A percentile compares a stretch with the other conserved stretches of the same genome.
Evolutionary conservation across 805 yeast genomes (phyloP).

Genomic region (Hanseniaspora thailandica): DNA sequence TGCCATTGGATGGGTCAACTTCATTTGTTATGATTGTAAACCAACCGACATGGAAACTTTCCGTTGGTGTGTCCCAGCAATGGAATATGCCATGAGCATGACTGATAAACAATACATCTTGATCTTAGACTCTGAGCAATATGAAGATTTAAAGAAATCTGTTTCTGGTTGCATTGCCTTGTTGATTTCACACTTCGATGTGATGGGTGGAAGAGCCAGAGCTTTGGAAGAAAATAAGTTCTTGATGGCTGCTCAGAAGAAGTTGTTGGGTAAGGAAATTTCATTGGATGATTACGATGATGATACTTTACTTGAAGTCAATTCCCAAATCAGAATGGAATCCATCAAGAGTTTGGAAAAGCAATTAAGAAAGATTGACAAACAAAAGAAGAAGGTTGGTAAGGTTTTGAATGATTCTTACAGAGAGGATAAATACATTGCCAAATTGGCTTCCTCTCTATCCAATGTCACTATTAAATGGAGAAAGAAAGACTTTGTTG

Average conservation of each 20-base stretch:
- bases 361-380: conserved; percentile 32
- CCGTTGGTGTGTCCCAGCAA: conserved; percentile 90
- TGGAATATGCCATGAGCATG: conserved; percentile 92
- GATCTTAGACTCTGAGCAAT: conserved; percentile 66
- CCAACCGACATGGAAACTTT: conserved; percentile 87
- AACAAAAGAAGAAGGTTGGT: conserved; percentile 48
- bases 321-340: conserved; percentile 56
- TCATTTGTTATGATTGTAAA: conserved; percentile 85
- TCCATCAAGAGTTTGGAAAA: conserved; percentile 56
- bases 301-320: conserved; percentile 41
- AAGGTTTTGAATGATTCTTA: conserved; percentile 80
- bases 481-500: conserved; percentile 91
- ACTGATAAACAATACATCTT: conserved; percentile 82
- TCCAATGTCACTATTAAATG: conserved; percentile 87
- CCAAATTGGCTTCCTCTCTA: conserved; percentile 77
- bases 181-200: conserved; percentile 88
- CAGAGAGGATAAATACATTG: conserved; percentile 74
- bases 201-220: conserved; percentile 91
- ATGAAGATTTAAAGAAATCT: conserved; percentile 55
- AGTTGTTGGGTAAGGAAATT: conserved; percentile 24
- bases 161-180: conserved; percentile 92
- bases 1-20: conserved; percentile 83
- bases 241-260: conserved; percentile 28
- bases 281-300: conserved; percentile 40
- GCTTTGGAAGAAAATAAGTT: conserved; percentile 45